Conservation (phyloP, 148 eudicot species). For the Vaccinium macrocarpon region DNA sequence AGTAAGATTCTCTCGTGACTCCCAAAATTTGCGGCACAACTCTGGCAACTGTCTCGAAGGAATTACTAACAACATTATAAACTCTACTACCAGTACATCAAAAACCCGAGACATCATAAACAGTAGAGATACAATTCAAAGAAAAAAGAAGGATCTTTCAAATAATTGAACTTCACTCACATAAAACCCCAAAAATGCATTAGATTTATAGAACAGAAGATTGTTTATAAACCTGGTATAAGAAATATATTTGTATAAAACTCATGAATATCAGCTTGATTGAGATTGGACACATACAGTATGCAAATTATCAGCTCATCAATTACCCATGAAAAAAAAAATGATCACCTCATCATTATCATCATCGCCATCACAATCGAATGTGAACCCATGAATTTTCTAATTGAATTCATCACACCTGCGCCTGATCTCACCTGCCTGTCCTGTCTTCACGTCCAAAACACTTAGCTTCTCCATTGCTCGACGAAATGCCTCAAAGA, state of each 20-base stretch:
- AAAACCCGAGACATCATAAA: neutral
- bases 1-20: too few relatives aligned
- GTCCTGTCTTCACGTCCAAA: constrained; percentile 58
- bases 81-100: neutral
- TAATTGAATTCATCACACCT: constrained; percentile 75
- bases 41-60: too few relatives aligned
- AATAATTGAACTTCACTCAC: neutral
- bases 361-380: neutral
- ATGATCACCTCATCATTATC: neutral
- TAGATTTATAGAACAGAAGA: neutral
- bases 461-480: constrained; percentile 81
- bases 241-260: neutral
- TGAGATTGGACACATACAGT: neutral
- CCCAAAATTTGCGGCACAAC: too few relatives aligned
- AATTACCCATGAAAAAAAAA: neutral
- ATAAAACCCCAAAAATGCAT: neutral
- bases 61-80: neutral
- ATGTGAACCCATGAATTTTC: neutral
- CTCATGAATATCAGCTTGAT: neutral
- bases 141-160: neutral
- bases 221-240: neutral
- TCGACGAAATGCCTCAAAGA: constrained; percentile 50
- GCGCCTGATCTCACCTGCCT: constrained; percentile 65
- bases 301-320: constrained; percentile 1
- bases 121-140: neutral